Base-by-base conservation (phyloP, 2,329 filamentous ascomycete species). In the Nannizziopsis arthrosporioides region DNA sequence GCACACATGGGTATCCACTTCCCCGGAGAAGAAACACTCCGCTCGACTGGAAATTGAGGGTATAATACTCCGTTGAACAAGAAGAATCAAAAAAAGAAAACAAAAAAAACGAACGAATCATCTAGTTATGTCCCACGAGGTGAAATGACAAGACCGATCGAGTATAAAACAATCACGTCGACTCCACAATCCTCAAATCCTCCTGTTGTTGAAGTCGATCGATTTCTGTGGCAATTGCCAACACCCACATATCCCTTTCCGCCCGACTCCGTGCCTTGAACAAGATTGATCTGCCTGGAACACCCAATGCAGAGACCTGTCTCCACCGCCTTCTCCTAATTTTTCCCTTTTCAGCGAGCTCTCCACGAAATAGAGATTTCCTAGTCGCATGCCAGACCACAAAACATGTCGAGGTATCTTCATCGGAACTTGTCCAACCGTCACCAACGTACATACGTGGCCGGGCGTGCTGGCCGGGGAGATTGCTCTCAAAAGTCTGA, bases 211-310 rank as follows among this genome's bases (percentile, higher is more conserved):
- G 71, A 50, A 79, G 59, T 43, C 77, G 66, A 64, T 83, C 80
- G 60, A 83, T 83, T 66, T 83, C 80, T 52, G 77, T 77, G 46
- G 74, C 74, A 50, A 83, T 77, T 32, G 73, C 78, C 59, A 82
- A 63, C 18, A 84, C 80, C 80, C 80, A 84, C 55, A 78, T 74
- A 63, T 84, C 80, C 51, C 80, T 72, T 61, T 84, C 80, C 1
- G 79, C 73, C 8, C 80, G 68, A 60, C 75, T 81, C 46, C 80
- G 70, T 32, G 80, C 74, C 57, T 80, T 78, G 59, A 84, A 84
- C 10, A 84, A 80, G 42, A 82, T 74, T 36, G 75, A 78, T 38
- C 77, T 67, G 3, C 80, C 80, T 27, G 75, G 74, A 6, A 73
- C 71, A 9, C 80, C 80, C 22, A 83, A 62, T 52, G 75, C 73